Conservation (phyloP, 768 basidiomycete species). For the Mycena albidolilacea region DNA sequence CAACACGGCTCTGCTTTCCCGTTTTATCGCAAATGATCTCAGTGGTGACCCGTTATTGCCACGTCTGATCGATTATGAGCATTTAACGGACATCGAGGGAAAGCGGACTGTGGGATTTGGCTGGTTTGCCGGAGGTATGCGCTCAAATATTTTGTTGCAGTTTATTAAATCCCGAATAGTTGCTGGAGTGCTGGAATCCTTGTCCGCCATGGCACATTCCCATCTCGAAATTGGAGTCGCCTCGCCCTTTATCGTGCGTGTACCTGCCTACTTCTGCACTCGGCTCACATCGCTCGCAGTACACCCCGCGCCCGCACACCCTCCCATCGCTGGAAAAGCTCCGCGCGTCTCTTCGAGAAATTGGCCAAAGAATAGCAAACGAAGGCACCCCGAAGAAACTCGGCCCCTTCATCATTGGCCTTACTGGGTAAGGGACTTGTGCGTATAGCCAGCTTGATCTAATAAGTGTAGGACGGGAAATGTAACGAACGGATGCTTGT, state of each 20-base stretch:
- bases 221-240: constrained; percentile 85
- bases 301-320: constrained; percentile 86
- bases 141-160: constrained; percentile 16
- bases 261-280: background rate
- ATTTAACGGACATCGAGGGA: constrained; percentile 73
- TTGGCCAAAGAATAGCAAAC: constrained; percentile 69
- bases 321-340: constrained; percentile 70
- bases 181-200: constrained; percentile 87
- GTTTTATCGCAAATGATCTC: constrained; percentile 60
- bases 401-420: constrained; percentile 85
- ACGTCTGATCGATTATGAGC: constrained; percentile 88
- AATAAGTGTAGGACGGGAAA: constrained; percentile 74
- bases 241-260: constrained; percentile 84
- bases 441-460: background rate
- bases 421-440: constrained; percentile 78
- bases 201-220: constrained; percentile 83
- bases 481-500: constrained; percentile 83
- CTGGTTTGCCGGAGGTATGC: constrained; percentile 91
- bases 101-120: constrained; percentile 92
- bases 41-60: constrained; percentile 49
- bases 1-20: constrained; percentile 83
- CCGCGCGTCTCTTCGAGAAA: constrained; percentile 66
- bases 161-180: constrained; percentile 59
- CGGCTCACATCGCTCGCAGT: constrained; percentile 54
- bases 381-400: constrained; percentile 73